Percentiles rank a stretch among this genome's conserved stretches.
Evolutionary conservation across 2,329 filamentous ascomycete species (phyloP).

Genomic region (Aspergillus persii): DNA sequence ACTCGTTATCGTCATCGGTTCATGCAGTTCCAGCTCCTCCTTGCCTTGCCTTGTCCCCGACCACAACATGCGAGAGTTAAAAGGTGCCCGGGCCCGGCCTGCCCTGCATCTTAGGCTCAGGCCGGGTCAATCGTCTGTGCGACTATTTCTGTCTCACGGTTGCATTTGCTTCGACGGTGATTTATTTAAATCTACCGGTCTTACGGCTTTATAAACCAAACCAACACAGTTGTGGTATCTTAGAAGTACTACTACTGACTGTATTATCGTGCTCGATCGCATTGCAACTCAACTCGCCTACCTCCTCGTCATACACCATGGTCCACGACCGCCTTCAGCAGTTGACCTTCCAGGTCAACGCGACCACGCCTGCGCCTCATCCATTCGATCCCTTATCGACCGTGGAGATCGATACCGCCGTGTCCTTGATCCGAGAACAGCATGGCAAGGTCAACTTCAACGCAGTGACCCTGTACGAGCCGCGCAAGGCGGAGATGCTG

Average conservation of each 20-base stretch:
- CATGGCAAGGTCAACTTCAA: conserved; percentile 78
- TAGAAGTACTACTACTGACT: neutral
- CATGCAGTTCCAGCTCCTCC: neutral
- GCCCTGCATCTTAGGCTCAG: neutral
- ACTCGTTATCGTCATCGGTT: neutral
- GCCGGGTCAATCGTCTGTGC: neutral
- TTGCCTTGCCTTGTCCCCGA: neutral
- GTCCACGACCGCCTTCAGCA: conserved; percentile 64
- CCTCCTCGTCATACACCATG: conserved; percentile 38
- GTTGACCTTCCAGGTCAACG: conserved; percentile 61
- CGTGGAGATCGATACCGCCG: conserved; percentile 70
- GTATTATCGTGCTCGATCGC: neutral
- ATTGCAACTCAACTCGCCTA: neutral
- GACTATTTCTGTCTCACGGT: neutral
- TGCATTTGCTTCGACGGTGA: neutral
- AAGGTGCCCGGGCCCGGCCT: neutral
- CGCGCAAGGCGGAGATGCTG: conserved; percentile 79
- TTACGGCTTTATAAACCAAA: neutral
- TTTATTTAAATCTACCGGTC: neutral
- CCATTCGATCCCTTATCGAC: conserved; percentile 75
- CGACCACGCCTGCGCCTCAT: conserved; percentile 56
- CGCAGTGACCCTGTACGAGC: conserved; percentile 79
- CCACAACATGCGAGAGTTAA: neutral
- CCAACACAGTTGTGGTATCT: neutral
- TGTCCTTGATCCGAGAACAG: conserved; percentile 66